phyloP scores from a whole-genome alignment of 2,329 filamentous ascomycete species.

The Davidsoniella australis region DNA sequence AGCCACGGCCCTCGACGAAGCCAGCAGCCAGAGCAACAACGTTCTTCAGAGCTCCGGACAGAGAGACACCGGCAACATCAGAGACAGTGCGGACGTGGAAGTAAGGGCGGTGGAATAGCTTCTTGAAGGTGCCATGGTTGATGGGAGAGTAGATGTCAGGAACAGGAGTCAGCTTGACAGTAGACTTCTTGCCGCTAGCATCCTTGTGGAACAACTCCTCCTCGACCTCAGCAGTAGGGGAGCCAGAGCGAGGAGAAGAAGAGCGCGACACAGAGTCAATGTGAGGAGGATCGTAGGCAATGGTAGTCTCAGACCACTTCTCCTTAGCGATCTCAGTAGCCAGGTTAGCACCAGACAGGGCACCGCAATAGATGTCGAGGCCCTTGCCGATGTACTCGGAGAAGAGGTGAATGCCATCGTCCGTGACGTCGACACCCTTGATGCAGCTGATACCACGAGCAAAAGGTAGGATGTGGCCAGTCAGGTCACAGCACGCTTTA shows the following conservation, averaged over 20 bases:
- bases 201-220: conserved; percentile 49
- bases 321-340: conserved; percentile 86
- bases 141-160: conserved; percentile 73
- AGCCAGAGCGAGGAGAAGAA: conserved; percentile 38
- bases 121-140: conserved; percentile 66
- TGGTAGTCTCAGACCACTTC: conserved; percentile 93
- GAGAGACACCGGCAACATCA: conserved; percentile 91
- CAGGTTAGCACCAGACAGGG: conserved; percentile 89
- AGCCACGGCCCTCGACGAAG: conserved; percentile 87
- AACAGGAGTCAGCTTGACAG: conserved; percentile 55
- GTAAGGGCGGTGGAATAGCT: conserved; percentile 87
- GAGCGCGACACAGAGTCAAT: conserved; percentile 58
- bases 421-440: conserved; percentile 88
- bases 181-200: conserved; percentile 46
- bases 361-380: conserved; percentile 90
- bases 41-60: conserved; percentile 92
- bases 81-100: conserved; percentile 91
- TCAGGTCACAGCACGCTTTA: conserved; percentile 66
- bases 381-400: conserved; percentile 86
- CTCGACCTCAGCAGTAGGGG: conserved; percentile 25
- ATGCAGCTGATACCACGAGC: conserved; percentile 93
- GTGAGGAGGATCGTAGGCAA: conserved; percentile 84
- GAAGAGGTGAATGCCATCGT: conserved; percentile 74
- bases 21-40: conserved; percentile 87
- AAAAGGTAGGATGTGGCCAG: conserved; percentile 78